Base-by-base conservation (phyloP, 108 stramenopile species). In the Seminavis robusta region DNA sequence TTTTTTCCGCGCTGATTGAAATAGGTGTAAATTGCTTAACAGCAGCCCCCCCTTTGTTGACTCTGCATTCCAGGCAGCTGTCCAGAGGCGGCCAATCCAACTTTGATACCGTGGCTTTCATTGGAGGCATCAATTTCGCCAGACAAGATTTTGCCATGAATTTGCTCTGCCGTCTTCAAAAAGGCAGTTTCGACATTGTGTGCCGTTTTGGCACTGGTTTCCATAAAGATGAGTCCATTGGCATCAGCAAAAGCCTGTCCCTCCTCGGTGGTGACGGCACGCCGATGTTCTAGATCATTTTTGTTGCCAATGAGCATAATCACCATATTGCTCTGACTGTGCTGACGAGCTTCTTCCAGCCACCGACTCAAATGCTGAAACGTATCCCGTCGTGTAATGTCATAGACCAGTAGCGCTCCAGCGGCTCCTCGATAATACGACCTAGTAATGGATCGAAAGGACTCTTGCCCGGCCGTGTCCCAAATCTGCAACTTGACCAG, bases 251-350 rank as follows among this genome's bases (percentile, higher is more conserved):
- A 99, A 4, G 80, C 85, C 70, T 68, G 76, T 8, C 93, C 93
- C 76, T 97, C 95, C 54, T 91, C 94, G 7, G 81, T 86, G 21
- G 76, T 71, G 19, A 97, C 96, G 10, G 92, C 93, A 24, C 97
- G 56, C 5, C 94, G 80, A 55, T 94, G 94, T 47, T 94, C 97
- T 71, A 96, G 64, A 78, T 98, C 97, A 50, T 81, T 84, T 66
- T 98, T 98, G 65, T 98, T 98, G 30, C 97, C 97, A 56, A 98
- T 92, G 48, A 99, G 71, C 94, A 99, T 95, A 67, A 99, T 97
- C 37, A 94, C 92, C 99, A 99, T 99, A 69, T 98, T 97, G 61
- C 87, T 76, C 54, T 95, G 95, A 37, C 84, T 83, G 74, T 99
- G 95, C 68, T 96, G 95, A 33, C 97, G 59, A 1, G 99, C 99